Evolutionary conservation across 164 flowering plant genomes (phyloP), one percentile per base, ranked within the genome.

Genomic region (Buxus sempervirens): DNA sequence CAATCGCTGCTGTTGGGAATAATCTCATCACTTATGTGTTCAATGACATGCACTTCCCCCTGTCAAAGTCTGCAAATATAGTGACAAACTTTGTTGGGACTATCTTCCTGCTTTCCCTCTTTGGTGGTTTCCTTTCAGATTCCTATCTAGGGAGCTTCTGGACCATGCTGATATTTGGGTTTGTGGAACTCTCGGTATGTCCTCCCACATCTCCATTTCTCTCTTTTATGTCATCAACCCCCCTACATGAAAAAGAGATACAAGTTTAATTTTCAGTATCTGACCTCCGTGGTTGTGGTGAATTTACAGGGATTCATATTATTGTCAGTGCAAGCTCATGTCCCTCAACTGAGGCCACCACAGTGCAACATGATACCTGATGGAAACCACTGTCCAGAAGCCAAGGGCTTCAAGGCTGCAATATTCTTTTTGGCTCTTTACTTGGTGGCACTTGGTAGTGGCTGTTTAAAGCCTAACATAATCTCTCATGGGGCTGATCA

Each of bases 61-160:
- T 95, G 71, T 75, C 97, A 49, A 81, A 85, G 60, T 80, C 98
- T 8, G 98, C 98, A 65, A 95, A 95, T 60, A 77, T 81, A 22
- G 97, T 95, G 45, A 95, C 98, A 2, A 92, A 95, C 74, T 95
- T 95, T 71, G 72, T 95, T 21, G 98, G 98, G 42, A 95, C 98
- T 68, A 62, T 90, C 70, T 95, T 95, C 71, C 80, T 95, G 28
- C 71, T 95, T 62, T 79, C 97, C 63, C 91, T 95, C 49, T 73
- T 95, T 62, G 97, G 97, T 65, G 98, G 98, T 32, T 90, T 79
- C 79, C 86, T 94, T 60, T 85, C 98, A 5, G 98, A 94, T 63
- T 88, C 98, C 56, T 90, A 83, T 77, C 90, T 94, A 71, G 97
- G 96, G 14, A 80, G 89, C 77, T 94, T 94, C 67, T 88, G 96